A percentile compares a stretch with the other conserved stretches of the same genome.
phyloP scores from a whole-genome alignment of 345 rosid species.

The Populus alba region DNA sequence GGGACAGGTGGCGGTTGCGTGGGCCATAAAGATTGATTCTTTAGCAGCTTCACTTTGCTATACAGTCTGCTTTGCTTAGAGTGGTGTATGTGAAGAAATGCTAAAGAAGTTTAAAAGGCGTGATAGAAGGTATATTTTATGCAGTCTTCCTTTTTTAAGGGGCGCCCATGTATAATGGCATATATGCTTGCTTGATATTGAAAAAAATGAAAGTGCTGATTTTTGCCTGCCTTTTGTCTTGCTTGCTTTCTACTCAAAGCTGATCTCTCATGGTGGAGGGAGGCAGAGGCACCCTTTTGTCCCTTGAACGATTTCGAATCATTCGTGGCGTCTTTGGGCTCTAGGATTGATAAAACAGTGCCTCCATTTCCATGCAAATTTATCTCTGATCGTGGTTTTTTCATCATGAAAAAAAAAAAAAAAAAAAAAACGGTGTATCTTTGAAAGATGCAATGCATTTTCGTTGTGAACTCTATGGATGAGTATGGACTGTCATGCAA shows the following conservation, averaged over 20 bases:
- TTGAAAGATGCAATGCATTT: neutral
- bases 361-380: neutral
- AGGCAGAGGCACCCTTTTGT: neutral
- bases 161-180: constrained; percentile 28
- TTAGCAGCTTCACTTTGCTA: constrained; percentile 38
- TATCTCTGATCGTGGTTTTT: neutral
- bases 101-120: constrained; percentile 17
- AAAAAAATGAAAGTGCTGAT: constrained; percentile 31
- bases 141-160: neutral
- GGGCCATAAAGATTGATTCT: constrained; percentile 50
- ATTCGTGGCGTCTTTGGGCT: neutral
- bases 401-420: neutral
- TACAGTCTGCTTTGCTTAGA: constrained; percentile 36
- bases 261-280: neutral
- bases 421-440: too few species aligned
- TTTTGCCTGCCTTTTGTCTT: constrained; percentile 39
- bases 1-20: constrained; percentile 26
- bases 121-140: constrained; percentile 9
- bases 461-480: neutral
- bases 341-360: neutral
- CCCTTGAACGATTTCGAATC: neutral
- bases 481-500: neutral
- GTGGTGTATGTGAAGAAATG: constrained; percentile 37
- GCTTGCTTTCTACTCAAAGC: constrained; percentile 84
- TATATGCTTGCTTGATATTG: constrained; percentile 76